Evolutionary conservation across 176 grass and related monocot genomes (phyloP).

Genomic region (Ampelocalamus luodianensis): DNA sequence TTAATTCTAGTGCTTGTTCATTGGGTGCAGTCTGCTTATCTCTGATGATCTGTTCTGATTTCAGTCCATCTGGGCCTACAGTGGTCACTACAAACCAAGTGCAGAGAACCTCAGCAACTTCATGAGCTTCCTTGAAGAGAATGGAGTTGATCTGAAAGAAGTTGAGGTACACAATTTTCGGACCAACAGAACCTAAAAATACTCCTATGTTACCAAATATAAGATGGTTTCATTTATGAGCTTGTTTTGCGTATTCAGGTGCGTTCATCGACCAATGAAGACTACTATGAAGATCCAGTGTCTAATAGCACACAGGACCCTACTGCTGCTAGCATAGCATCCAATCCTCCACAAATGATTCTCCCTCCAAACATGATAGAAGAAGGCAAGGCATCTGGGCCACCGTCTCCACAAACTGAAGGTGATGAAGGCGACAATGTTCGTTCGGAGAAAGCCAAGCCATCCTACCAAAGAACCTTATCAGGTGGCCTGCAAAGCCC

Average conservation of each 20-base stretch:
- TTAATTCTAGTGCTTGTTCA: neutral
- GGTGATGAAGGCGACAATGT: neutral
- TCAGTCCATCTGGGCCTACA: constrained; percentile 84
- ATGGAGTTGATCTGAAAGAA: constrained; percentile 68
- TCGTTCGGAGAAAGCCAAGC: constrained; percentile 46
- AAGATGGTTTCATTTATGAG: constrained; percentile 11
- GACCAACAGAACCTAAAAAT: neutral
- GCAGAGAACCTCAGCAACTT: constrained; percentile 67
- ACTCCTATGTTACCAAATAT: neutral
- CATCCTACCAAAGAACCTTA: constrained; percentile 73
- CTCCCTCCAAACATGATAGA: constrained; percentile 30
- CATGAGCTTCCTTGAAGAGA: constrained; percentile 66
- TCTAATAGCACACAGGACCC: constrained; percentile 15
- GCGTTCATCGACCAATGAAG: constrained; percentile 66
- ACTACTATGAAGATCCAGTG: constrained; percentile 62
- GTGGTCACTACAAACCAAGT: constrained; percentile 90
- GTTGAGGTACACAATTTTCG: constrained; percentile 56
- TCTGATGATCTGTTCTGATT: constrained; percentile 3
- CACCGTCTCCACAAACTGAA: constrained; percentile 8
- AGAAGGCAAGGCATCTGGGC: constrained; percentile 2
- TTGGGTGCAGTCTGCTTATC: constrained; percentile 18
- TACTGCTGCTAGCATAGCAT: neutral
- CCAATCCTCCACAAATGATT: constrained; percentile 43
- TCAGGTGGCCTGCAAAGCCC: constrained; percentile 82
- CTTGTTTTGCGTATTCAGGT: constrained; percentile 56